Evolutionary conservation across 1,284 basidiomycete species (phyloP), one percentile per base, ranked within the genome.

Genomic region (Cryptococcus sp.): DNA sequence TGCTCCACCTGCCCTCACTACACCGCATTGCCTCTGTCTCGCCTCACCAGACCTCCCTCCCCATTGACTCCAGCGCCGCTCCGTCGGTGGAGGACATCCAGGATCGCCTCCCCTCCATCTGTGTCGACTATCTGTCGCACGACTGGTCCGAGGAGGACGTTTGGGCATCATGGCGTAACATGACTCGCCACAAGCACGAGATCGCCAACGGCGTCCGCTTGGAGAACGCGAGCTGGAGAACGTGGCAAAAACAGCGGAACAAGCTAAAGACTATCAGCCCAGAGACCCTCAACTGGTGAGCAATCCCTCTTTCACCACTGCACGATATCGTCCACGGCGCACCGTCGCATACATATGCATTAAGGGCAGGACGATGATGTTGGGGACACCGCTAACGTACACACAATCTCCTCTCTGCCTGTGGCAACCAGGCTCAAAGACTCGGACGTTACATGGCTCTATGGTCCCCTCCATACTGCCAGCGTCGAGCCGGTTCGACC

Each of bases 241-340:
- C 95, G 1, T 98, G 96, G 95, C 95, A 94, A 84, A 98, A 98
- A 79, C 95, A 98, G 82, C 82, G 95, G 62, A 97, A 96, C 69
- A 92, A 94, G 64, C 84, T 98, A 57, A 91, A 89, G 79, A 98
- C 95, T 0, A 85, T 98, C 73, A 89, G 86, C 44, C 95, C 95
- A 58, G 95, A 98, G 80, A 97, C 95, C 2, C 84, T 98, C 67
- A 98, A 98, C 77, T 98, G 95, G 95, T 97, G 72, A 73, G 91
- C 81, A 33, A n/a, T 50, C 9, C 39, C 12, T 49, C 6, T 38
- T 44, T 44, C 18, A 18, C 11, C 12, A 12, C 20, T 11, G 2
- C 18, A 12, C 23, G n/a, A 18, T 44, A 5, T 16, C 42, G 28
- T 33, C 9, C 28, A 9, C 28, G 28, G 28, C 28, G 28, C 28